A percentile compares a stretch with the other conserved stretches of the same genome.
Conservation (phyloP, 176 grass and related monocot species). For the Hordeum marinum region DNA sequence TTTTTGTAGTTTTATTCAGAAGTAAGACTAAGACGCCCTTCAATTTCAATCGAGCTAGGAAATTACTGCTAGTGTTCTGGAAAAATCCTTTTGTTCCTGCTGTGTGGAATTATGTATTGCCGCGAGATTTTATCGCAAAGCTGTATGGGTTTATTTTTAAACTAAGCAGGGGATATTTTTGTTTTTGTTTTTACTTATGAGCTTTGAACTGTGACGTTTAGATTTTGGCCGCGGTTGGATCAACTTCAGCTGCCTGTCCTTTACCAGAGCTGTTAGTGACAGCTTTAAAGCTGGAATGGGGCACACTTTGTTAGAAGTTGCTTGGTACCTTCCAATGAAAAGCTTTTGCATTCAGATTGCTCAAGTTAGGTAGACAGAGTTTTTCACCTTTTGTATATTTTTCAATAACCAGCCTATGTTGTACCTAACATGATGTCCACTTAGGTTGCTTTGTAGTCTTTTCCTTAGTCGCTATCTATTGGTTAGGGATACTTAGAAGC, state of each 20-base stretch:
- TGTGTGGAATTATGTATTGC: neutral
- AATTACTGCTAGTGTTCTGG: neutral
- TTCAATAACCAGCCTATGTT: slow-evolving; percentile 14
- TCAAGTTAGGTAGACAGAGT: slow-evolving; percentile 28
- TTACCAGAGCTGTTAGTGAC: slow-evolving; percentile 19
- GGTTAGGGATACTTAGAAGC: slow-evolving; percentile 32
- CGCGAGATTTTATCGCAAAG: neutral
- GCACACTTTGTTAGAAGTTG: slow-evolving; percentile 29
- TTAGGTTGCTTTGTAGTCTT: slow-evolving; percentile 32
- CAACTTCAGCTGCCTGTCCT: slow-evolving; percentile 21
- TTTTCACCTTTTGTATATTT: slow-evolving; percentile 30
- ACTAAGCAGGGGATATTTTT: neutral
- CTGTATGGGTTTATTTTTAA: neutral
- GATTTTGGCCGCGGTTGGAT: neutral
- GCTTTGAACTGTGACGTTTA: neutral
- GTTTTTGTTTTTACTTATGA: neutral
- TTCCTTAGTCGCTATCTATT: slow-evolving; percentile 35
- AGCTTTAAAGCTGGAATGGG: slow-evolving; percentile 19
- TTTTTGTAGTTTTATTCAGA: neutral
- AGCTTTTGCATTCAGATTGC: slow-evolving; percentile 25
- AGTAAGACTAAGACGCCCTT: neutral
- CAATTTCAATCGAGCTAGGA: neutral
- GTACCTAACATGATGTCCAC: slow-evolving; percentile 38
- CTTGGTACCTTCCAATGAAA: slow-evolving; percentile 32
- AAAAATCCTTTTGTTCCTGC: neutral